Conservation (phyloP, 208 protist genomes). For the Leishmania tarentolae region DNA sequence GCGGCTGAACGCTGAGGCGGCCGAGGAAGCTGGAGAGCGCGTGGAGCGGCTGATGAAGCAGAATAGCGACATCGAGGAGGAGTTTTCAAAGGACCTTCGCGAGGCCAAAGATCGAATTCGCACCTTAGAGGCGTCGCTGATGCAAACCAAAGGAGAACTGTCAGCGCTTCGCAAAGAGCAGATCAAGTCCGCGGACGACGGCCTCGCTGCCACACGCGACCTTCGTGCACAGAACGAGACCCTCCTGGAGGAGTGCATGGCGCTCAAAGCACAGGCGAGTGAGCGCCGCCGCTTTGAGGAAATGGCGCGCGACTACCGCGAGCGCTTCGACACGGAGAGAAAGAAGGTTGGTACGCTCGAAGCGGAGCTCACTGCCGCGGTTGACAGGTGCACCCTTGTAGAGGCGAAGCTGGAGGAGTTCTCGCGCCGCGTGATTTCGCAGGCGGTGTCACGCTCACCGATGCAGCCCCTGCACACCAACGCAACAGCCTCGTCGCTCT, state of each 20-base stretch:
- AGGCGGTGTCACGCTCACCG: slow-evolving; percentile 27
- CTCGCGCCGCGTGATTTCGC: slow-evolving; percentile 53
- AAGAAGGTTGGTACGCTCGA: slow-evolving; percentile 50
- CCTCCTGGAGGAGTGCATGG: slow-evolving; percentile 43
- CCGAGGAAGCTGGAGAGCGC: slow-evolving; percentile 56
- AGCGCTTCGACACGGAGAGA: slow-evolving; percentile 50
- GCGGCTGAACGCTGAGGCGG: slow-evolving; percentile 41
- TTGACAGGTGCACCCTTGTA: slow-evolving; percentile 58
- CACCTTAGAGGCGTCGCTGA: slow-evolving; percentile 51
- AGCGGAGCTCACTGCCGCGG: slow-evolving; percentile 63
- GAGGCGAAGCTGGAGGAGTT: slow-evolving; percentile 77
- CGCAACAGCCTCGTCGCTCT: slow-evolving; percentile 18
- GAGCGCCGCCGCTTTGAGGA: slow-evolving; percentile 46
- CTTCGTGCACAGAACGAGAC: slow-evolving; percentile 52
- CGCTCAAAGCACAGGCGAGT: slow-evolving; percentile 27
- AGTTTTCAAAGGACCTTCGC: slow-evolving; percentile 59
- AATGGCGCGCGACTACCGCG: slow-evolving; percentile 43
- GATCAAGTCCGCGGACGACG: slow-evolving; percentile 49
- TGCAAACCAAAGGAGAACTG: slow-evolving; percentile 51
- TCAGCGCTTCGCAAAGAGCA: slow-evolving; percentile 48
- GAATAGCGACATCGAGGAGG: slow-evolving; percentile 64
- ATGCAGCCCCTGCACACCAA: slow-evolving; percentile 37
- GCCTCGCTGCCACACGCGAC: slow-evolving; percentile 36
- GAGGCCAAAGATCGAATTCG: slow-evolving; percentile 61
- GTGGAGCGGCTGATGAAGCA: slow-evolving; percentile 56